Conservation (phyloP, 2,329 filamentous ascomycete genomes). For the Pezicula carpinea region DNA sequence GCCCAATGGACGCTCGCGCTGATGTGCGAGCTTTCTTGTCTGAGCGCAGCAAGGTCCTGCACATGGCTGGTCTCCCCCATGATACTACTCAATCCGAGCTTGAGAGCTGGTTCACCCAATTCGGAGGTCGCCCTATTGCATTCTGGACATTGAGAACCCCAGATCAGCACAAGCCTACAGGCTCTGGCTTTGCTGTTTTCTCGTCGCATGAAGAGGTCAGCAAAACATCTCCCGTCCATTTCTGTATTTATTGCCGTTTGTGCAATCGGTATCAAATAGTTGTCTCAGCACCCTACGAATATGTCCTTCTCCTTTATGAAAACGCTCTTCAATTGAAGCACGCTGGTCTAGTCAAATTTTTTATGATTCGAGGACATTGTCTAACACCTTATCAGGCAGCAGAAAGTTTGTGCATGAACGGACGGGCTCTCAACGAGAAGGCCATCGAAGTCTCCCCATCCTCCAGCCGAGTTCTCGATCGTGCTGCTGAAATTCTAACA, state of each 20-base stretch:
- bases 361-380: conserved; percentile 25
- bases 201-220: conserved; percentile 96
- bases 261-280: conserved; percentile 24
- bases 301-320: conserved; percentile 26
- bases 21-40: conserved; percentile 95
- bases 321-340: conserved; percentile 16
- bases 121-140: conserved; percentile 92
- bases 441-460: conserved; percentile 98
- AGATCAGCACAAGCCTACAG: conserved; percentile 99
- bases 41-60: conserved; percentile 94
- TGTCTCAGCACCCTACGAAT: conserved; percentile 22
- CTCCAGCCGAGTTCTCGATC: conserved; percentile 92
- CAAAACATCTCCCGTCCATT: conserved; percentile 17
- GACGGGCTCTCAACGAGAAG: conserved; percentile 95
- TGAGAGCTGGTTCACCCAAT: conserved; percentile 99
- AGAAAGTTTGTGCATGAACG: conserved; percentile 98
- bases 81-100: conserved; percentile 98
- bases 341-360: conserved; percentile 24
- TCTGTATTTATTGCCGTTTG: conserved; percentile 22
- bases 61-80: conserved; percentile 95
- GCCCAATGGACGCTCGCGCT: conserved; percentile 93
- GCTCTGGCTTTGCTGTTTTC: conserved; percentile 96
- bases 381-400: conserved; percentile 63
- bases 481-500: conserved; percentile 91
- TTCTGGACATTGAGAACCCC: conserved; percentile 98